phyloP scores from a whole-genome alignment of 2,329 filamentous ascomycete genomes.

The Talaromyces amestolkiae region DNA sequence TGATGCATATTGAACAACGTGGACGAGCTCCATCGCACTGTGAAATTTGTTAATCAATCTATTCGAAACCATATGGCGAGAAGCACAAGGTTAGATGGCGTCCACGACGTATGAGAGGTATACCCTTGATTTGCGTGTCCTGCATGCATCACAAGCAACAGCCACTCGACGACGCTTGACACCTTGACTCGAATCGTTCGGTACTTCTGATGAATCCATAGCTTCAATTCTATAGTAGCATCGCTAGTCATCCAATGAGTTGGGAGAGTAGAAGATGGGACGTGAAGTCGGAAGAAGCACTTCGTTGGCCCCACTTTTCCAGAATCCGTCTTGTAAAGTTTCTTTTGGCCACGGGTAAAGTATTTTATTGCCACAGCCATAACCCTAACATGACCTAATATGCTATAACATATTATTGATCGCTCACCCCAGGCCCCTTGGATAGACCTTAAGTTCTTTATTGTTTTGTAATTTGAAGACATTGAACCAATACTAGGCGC shows the following conservation, averaged over 20 bases:
- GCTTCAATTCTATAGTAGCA: neutral
- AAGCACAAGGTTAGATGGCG: neutral
- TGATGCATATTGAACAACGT: constrained; percentile 31
- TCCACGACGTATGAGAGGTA: neutral
- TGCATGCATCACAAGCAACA: constrained; percentile 41
- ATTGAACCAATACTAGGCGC: no score
- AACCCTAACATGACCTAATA: neutral
- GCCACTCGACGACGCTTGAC: constrained; percentile 39
- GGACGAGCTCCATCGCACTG: constrained; percentile 43
- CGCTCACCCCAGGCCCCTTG: no score
- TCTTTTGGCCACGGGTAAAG: neutral
- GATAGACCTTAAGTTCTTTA: no score
- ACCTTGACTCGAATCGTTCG: neutral
- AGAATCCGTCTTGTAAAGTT: neutral
- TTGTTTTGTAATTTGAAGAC: no score
- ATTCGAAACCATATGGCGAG: neutral
- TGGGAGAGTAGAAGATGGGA: neutral
- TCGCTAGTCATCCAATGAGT: neutral
- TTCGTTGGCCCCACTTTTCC: neutral
- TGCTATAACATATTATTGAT: no score
- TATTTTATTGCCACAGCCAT: neutral
- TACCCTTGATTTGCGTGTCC: constrained; percentile 31
- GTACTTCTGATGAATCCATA: neutral
- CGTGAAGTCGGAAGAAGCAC: neutral
- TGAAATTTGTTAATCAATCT: neutral